These are phyloP conservation scores for Psilocybe cubensis DNA, from an alignment of 768 basidiomycete genomes.

Conservation along the genomic window DNA sequence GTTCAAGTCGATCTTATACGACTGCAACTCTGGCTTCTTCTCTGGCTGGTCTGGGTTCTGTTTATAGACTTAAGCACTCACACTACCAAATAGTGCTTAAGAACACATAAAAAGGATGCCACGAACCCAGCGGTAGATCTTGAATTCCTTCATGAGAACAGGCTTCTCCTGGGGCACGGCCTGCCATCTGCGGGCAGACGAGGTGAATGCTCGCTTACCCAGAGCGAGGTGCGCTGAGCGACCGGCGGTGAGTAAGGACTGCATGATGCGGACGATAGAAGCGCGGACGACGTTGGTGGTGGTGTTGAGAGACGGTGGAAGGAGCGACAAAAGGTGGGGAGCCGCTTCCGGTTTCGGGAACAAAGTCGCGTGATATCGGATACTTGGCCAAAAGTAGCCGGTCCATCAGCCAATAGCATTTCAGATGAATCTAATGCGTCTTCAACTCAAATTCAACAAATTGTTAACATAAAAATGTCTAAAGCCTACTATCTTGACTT, in stretches of 20 bases:
- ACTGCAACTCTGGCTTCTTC: constrained; percentile 88
- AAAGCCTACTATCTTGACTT: too few species aligned
- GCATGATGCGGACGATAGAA: constrained; percentile 19
- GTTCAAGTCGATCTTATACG: constrained; percentile 90
- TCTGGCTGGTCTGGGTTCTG: constrained; percentile 94
- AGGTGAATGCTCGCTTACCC: constrained; percentile 27
- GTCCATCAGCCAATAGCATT: constrained; percentile 18
- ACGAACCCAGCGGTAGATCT: constrained; percentile 97
- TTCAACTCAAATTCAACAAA: too few species aligned
- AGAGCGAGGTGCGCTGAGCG: constrained; percentile 19
- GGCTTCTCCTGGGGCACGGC: constrained; percentile 67
- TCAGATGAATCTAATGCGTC: constrained; percentile 13
- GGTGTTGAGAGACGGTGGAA: constrained; percentile 9
- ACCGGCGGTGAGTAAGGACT: constrained; percentile 22
- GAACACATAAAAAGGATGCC: background rate
- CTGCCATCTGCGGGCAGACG: constrained; percentile 31
- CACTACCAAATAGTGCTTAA: background rate
- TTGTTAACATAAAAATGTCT: too few species aligned
- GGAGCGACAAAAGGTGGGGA: constrained; percentile 13
- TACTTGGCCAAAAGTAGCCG: constrained; percentile 23
- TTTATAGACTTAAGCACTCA: constrained; percentile 22
- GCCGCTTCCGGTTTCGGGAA: constrained; percentile 22
- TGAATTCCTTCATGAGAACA: constrained; percentile 88
- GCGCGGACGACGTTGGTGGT: constrained; percentile 11
- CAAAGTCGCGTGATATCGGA: constrained; percentile 30